Evolutionary conservation across 2,329 filamentous ascomycete species (phyloP).

Genomic region (Verticillium dahliae): DNA sequence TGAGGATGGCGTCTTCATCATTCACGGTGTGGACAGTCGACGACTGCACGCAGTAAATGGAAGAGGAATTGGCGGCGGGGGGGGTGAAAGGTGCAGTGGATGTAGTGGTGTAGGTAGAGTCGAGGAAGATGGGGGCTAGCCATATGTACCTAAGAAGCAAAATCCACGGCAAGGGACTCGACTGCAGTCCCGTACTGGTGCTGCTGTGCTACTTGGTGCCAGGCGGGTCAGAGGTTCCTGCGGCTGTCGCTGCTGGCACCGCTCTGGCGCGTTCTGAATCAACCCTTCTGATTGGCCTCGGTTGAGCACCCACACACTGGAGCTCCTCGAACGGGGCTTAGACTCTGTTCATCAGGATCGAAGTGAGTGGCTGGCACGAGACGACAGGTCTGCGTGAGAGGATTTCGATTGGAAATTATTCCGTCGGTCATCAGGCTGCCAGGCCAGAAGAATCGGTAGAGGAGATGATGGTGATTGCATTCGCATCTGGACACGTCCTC

Average conservation of each 20-base stretch:
- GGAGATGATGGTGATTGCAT: too few relatives aligned
- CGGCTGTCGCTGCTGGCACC: neutral
- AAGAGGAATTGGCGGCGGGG: neutral
- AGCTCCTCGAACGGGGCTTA: neutral
- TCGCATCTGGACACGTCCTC: too few relatives aligned
- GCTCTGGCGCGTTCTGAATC: neutral
- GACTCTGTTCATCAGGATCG: neutral
- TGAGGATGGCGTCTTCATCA: conserved; percentile 1
- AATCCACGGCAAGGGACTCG: neutral
- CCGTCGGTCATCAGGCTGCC: too few relatives aligned
- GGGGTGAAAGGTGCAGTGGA: neutral
- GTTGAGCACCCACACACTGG: neutral
- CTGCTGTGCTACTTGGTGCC: neutral
- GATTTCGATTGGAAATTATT: too few relatives aligned
- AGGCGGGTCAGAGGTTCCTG: neutral
- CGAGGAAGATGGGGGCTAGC: neutral
- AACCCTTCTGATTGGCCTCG: neutral
- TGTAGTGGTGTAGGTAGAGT: neutral
- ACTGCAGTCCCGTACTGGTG: neutral
- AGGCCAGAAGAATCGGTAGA: too few relatives aligned
- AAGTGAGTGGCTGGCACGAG: neutral
- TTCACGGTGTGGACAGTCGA: neutral
- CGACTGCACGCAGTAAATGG: neutral
- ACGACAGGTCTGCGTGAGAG: neutral
- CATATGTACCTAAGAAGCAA: neutral